These are phyloP conservation scores for Talaromyces sp. DNA, from an alignment of 2,329 filamentous ascomycete genomes.

Conservation along the genomic window DNA sequence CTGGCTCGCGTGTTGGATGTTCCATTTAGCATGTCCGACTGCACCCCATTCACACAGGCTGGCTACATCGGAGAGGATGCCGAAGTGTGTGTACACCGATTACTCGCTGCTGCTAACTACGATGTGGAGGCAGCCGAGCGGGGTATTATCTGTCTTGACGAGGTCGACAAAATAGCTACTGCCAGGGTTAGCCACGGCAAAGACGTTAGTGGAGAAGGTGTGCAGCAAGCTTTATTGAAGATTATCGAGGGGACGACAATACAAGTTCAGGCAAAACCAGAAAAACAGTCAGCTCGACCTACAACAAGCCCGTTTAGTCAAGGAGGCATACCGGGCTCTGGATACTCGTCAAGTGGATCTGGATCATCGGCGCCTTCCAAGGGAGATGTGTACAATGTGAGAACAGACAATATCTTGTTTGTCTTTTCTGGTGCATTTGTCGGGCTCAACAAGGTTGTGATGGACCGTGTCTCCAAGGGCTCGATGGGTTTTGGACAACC, in stretches of 20 bases:
- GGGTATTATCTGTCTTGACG: conserved; percentile 92
- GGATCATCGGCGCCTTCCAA: conserved; percentile 38
- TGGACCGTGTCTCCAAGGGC: conserved; percentile 78
- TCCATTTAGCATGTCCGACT: conserved; percentile 92
- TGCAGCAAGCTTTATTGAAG: conserved; percentile 91
- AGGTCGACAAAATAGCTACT: conserved; percentile 94
- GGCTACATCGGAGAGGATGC: conserved; percentile 98
- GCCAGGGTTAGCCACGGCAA: conserved; percentile 82
- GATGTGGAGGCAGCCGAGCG: conserved; percentile 78
- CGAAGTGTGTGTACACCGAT: conserved; percentile 87
- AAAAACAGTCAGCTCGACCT: conserved; percentile 37
- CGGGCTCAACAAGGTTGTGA: conserved; percentile 78
- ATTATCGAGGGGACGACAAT: conserved; percentile 94
- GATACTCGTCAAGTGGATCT: conserved; percentile 18
- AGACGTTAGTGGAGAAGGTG: conserved; percentile 92
- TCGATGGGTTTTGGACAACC: conserved; percentile 90
- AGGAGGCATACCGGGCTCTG: conserved; percentile 5
- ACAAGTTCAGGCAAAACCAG: conserved; percentile 76
- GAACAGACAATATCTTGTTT: conserved; percentile 95
- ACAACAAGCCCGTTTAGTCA: conserved; percentile 21
- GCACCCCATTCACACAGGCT: conserved; percentile 91
- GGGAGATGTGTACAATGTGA: conserved; percentile 64
- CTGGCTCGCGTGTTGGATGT: conserved; percentile 89
- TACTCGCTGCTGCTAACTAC: conserved; percentile 86
- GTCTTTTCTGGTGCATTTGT: conserved; percentile 96